These are phyloP conservation scores for Mycosphaerella sp. DNA, from an alignment of 2,329 filamentous ascomycete species.

Conservation along the genomic window DNA sequence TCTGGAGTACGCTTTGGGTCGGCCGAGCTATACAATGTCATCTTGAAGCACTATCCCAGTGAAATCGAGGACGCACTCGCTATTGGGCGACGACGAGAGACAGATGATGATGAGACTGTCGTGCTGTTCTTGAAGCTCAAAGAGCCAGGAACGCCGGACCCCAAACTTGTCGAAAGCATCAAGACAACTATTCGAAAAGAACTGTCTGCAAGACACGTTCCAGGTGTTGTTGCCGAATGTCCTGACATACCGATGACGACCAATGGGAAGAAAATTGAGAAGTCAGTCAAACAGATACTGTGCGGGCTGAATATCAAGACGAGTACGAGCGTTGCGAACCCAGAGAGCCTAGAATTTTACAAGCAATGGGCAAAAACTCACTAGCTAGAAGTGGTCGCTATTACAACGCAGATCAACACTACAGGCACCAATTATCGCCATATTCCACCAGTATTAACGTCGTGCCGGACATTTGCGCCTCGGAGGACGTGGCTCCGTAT, in stretches of 20 bases:
- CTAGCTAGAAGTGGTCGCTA: slow-evolving; percentile 6
- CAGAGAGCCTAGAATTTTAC: slow-evolving; percentile 84
- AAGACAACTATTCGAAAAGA: slow-evolving; percentile 65
- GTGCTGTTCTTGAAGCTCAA: slow-evolving; percentile 81
- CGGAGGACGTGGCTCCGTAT: too few species aligned
- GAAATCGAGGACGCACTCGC: slow-evolving; percentile 83
- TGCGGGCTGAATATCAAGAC: slow-evolving; percentile 82
- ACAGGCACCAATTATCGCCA: too few species aligned
- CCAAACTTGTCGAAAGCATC: slow-evolving; percentile 58
- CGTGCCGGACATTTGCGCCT: too few species aligned
- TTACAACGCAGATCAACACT: too few species aligned
- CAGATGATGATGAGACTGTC: slow-evolving; percentile 77
- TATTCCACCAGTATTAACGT: too few species aligned
- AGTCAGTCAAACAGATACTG: slow-evolving; percentile 92
- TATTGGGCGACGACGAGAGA: slow-evolving; percentile 65
- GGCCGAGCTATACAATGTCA: slow-evolving; percentile 93
- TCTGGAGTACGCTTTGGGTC: slow-evolving; percentile 86
- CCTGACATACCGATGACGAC: slow-evolving; percentile 84
- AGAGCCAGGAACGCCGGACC: slow-evolving; percentile 50
- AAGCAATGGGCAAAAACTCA: slow-evolving; percentile 63
- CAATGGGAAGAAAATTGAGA: slow-evolving; percentile 98
- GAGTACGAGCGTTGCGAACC: slow-evolving; percentile 88
- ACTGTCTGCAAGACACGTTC: slow-evolving; percentile 83
- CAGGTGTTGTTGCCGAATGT: slow-evolving; percentile 72
- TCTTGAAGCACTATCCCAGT: slow-evolving; percentile 71